Conservation (phyloP, 2,329 filamentous ascomycete genomes). For the Orbilia ellipsospora region DNA sequence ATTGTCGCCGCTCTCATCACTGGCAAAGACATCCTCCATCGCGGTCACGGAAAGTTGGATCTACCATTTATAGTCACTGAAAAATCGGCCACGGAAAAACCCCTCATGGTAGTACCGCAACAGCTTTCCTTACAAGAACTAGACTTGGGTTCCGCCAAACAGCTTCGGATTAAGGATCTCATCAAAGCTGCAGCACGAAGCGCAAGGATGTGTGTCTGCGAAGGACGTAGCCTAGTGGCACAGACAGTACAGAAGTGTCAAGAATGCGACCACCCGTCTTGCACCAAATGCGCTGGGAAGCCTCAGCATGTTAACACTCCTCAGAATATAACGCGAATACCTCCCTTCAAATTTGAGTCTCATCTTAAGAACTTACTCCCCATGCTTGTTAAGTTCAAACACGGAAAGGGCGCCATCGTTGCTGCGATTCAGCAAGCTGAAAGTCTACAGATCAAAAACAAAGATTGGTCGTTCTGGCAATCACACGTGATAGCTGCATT, state of each 20-base stretch:
- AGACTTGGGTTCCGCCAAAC: conserved; percentile 55
- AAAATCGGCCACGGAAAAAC: neutral
- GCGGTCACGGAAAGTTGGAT: neutral
- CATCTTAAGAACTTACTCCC: conserved; percentile 64
- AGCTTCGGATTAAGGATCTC: conserved; percentile 46
- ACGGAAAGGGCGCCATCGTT: conserved; percentile 59
- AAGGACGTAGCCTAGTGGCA: conserved; percentile 64
- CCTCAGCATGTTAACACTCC: conserved; percentile 62
- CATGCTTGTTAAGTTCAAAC: conserved; percentile 62
- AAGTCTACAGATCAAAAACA: conserved; percentile 38
- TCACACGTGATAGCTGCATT: conserved; percentile 61
- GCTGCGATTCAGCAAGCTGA: conserved; percentile 54
- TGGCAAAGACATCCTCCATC: conserved; percentile 49
- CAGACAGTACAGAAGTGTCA: conserved; percentile 65
- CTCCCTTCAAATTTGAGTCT: conserved; percentile 64
- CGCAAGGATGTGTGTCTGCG: conserved; percentile 69
- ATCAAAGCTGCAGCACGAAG: conserved; percentile 60
- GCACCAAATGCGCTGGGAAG: conserved; percentile 68
- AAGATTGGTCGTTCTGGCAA: conserved; percentile 61
- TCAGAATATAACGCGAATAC: conserved; percentile 59
- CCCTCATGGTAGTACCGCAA: conserved; percentile 21
- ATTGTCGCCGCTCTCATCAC: conserved; percentile 70
- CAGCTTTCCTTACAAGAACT: conserved; percentile 44
- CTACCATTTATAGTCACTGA: neutral
- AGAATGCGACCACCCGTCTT: conserved; percentile 69